These are phyloP conservation scores for Aethionema arabicum DNA, from an alignment of 345 rosid species.

Conservation along the genomic window DNA sequence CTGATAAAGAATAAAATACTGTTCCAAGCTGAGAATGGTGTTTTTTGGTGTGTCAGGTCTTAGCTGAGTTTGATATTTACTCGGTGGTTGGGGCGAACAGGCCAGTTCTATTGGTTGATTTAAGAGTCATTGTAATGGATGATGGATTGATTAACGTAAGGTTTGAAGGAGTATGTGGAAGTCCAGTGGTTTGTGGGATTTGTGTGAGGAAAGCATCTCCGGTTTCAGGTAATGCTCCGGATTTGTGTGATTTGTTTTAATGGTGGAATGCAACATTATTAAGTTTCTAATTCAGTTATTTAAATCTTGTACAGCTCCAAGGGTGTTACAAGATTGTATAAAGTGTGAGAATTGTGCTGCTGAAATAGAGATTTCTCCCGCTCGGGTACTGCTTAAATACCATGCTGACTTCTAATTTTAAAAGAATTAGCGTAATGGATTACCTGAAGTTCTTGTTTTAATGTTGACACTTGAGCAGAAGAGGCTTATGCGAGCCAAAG, in stretches of 20 bases:
- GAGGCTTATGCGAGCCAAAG: slow-evolving; percentile 68
- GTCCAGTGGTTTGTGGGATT: slow-evolving; percentile 76
- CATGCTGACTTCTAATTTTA: slow-evolving; percentile 17
- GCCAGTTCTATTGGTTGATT: slow-evolving; percentile 71
- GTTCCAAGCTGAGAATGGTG: slow-evolving; percentile 19
- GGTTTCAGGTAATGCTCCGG: slow-evolving; percentile 49
- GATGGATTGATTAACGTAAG: slow-evolving; percentile 57
- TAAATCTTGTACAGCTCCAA: slow-evolving; percentile 45
- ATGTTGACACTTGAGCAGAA: slow-evolving; percentile 50
- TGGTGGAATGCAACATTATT: not conserved
- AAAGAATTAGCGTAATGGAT: not conserved
- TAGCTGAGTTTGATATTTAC: slow-evolving; percentile 83
- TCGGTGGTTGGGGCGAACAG: slow-evolving; percentile 79
- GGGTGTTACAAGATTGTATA: slow-evolving; percentile 51
- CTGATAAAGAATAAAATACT: not conserved
- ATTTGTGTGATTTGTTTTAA: slow-evolving; percentile 12
- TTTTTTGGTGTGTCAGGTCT: slow-evolving; percentile 48
- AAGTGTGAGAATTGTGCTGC: slow-evolving; percentile 71
- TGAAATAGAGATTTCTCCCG: slow-evolving; percentile 69
- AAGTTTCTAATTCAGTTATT: slow-evolving; percentile 15
- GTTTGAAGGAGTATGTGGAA: slow-evolving; percentile 77
- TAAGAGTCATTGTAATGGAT: slow-evolving; percentile 62
- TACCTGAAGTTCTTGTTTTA: slow-evolving; percentile 18
- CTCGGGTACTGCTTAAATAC: slow-evolving; percentile 51
- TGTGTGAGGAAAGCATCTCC: slow-evolving; percentile 74